phyloP scores from a whole-genome alignment of 768 basidiomycete genomes.

The Pleurotus ostreatus region DNA sequence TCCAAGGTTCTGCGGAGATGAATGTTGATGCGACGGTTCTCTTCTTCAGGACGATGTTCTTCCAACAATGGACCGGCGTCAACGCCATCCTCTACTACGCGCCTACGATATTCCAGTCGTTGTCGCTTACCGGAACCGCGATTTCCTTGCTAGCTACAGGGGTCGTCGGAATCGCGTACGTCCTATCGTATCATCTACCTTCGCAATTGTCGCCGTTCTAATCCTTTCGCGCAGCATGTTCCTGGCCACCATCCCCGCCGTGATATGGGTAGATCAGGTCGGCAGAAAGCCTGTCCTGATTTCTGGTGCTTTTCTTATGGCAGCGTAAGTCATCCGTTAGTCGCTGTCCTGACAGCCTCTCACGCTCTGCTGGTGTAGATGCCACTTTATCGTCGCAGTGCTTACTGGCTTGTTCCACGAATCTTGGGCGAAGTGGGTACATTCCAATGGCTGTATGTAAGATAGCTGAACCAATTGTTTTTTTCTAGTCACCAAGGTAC shows the following conservation, averaged over 20 bases:
- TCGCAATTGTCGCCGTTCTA: no score
- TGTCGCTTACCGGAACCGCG: constrained; percentile 61
- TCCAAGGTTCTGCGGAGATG: not conserved
- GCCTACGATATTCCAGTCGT: constrained; percentile 58
- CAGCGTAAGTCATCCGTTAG: constrained; percentile 31
- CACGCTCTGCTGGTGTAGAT: constrained; percentile 27
- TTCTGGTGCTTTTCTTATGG: constrained; percentile 76
- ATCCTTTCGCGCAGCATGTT: constrained; percentile 46
- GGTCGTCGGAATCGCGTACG: constrained; percentile 76
- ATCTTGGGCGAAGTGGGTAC: constrained; percentile 43
- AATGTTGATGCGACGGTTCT: not conserved
- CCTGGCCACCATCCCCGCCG: constrained; percentile 75
- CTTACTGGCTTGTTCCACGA: constrained; percentile 56
- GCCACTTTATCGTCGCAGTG: constrained; percentile 68
- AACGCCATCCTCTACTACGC: constrained; percentile 79
- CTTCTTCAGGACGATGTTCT: constrained; percentile 58
- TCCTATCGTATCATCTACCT: constrained; percentile 2
- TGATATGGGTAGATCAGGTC: constrained; percentile 77
- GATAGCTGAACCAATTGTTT: constrained; percentile 6
- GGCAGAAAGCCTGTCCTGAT: constrained; percentile 73
- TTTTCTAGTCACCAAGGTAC: constrained; percentile 26
- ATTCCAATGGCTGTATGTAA: not conserved
- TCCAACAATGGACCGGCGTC: constrained; percentile 80
- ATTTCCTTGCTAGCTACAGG: constrained; percentile 52
- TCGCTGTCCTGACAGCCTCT: no score